Evolutionary conservation across 305 asterid genomes (phyloP).

Genomic region (Lippia alba): DNA sequence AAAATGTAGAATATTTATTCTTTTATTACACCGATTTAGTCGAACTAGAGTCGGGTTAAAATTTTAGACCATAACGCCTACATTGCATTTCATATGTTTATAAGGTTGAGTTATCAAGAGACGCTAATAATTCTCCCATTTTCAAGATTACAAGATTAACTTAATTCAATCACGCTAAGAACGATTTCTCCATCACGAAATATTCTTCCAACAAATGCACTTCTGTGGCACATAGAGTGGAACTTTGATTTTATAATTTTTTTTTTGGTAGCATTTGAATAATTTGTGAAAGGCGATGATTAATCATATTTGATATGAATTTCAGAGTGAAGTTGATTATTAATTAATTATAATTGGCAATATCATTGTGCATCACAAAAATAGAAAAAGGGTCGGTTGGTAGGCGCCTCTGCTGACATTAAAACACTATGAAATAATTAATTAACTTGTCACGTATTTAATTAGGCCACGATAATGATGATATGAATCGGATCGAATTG

Average conservation of each 20-base stretch:
- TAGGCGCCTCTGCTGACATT: neutral
- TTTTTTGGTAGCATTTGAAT: neutral
- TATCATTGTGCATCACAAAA: neutral
- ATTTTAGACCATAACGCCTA: no score
- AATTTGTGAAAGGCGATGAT: no score
- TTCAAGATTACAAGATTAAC: neutral
- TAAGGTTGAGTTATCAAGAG: neutral
- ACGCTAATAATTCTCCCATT: neutral
- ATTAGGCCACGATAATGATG: no score
- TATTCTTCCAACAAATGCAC: neutral
- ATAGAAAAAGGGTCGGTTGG: neutral
- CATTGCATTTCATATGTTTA: no score
- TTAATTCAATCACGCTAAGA: neutral
- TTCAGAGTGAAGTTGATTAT: no score
- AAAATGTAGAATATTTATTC: no score
- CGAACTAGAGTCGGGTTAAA: no score
- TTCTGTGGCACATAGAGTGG: slow-evolving; percentile 3
- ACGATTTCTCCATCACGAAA: slow-evolving; percentile 3
- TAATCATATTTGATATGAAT: no score
- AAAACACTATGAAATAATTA: no score
- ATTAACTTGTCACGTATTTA: neutral
- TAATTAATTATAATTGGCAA: neutral
- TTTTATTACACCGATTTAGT: no score
- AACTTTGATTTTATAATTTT: slow-evolving; percentile 2
- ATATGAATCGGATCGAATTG: no score